Base-by-base conservation (phyloP, 306 rosid species). In the Trichosanthes cucumerina region DNA sequence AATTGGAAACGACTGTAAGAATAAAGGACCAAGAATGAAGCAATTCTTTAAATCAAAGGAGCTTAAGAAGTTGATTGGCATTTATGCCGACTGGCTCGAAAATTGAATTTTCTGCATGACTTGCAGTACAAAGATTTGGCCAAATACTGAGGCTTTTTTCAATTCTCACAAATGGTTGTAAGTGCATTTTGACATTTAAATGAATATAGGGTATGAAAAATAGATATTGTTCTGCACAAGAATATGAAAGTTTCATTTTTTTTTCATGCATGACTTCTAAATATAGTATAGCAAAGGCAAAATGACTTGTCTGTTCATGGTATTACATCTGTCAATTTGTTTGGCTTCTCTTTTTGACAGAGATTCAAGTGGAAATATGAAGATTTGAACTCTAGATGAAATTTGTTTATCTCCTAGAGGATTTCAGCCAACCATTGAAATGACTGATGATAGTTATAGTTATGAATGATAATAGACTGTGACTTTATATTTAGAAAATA, bases 51-150 rank as follows among this genome's bases (percentile, higher is more conserved):
- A 70, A 56, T 46, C 78, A 58, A 79, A 79, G 9, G 56, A 79
- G 34, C 68, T 83, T 6, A 77, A 60, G 74, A 86, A 31, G 77
- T 79, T 83, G 60, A 83, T 59, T 75, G 50, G 89, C 77, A 82
- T 88, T 79, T 86, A 90, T 83, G 91, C 76, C 24, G 91, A 90
- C 74, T 90, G 91, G 93, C 83, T 90, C 19, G 81, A 80, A 77
- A 83, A 79, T 64, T 72, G 77, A 46, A 58, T 47, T 46, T 46
- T 28, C 77, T 11, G 38, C 56, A 44, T 24, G 34, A 38, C 70
- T 63, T 16, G 23, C 43, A 16, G 13, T 8, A 65, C 72, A 65
- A 36, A 36, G 72, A 36, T 63, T 34, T 34, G 44, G 10, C 19
- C 53, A 38, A 21, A 39, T 39, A 2, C 75, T 46, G 52, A 11